Evolutionary conservation across 106 monocot genomes (phyloP), one percentile per base, ranked within the genome.

Genomic region (Phalaenopsis aphrodite): DNA sequence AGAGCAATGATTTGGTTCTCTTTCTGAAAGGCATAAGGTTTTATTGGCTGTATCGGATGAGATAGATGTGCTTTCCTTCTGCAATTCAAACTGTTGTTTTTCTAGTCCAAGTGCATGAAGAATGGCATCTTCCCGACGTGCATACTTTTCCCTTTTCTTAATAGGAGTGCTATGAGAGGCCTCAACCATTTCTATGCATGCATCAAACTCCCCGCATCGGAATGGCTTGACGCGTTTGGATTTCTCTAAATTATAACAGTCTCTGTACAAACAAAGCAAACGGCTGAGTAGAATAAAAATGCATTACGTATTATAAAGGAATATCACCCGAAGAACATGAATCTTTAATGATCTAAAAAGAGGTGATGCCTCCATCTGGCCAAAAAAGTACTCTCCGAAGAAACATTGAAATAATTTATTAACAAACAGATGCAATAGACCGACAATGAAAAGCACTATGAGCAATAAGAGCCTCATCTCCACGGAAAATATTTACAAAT

Each of bases 171-270:
- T 88, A 4, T 88, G 86, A 12, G 93, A 82, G 74, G 93, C 87
- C 86, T 95, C 95, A 74, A 91, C 95, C 84, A 82, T 87, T 82
- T 95, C 93, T 78, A 95, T 95, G 81, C 87, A 95, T 72, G 89
- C 84, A 85, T 93, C 91, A 85, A 95, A 95, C 77, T 95, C 93
- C 42, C 93, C 95, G 81, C 95, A 95, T 38, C 95, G 84, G 84
- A 95, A 95, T 58, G 93, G 84, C 57, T 95, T 95, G 1, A 95
- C 93, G 58, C 95, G 87, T 78, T 95, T 95, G 18, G 95, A 95
- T 83, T 95, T 95, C 82, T 95, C 95, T 41, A 95, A 75, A 80
- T 95, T 95, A 72, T 95, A 95, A 93, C 93, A 95, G 56, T 95
- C 95, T 58, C 95, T 95, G 90, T 73, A 71, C 77, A 65, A 75